Base-by-base conservation (phyloP, 116 monocot species). In the Zostera marina region DNA sequence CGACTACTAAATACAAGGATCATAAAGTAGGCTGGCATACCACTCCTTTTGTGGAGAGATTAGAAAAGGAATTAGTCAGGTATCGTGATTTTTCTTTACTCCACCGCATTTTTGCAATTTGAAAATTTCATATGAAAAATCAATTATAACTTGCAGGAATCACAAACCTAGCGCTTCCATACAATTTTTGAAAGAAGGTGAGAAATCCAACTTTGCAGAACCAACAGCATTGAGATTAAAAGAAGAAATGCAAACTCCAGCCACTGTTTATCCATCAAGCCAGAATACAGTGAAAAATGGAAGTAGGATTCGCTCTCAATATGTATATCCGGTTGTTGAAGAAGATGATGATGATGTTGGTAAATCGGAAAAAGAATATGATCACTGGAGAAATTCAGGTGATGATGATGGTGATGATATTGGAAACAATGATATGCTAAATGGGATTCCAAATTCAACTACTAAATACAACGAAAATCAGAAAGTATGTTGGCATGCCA, bases 381-480 rank as follows among this genome's bases (percentile, higher is more conserved):
- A 24, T 16, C 54, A n/a, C n/a, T n/a, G 58, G 7, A 68, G 64
- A 47, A 75, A 45, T 48, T 42, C 61, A 46, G 26, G 63, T 41
- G 57, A 11, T 25, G 73, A 81, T 22, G 62, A n/a, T n/a, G n/a
- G n/a, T n/a, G n/a, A n/a, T n/a, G n/a, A n/a, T 22, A 62, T 66
- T 8, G 73, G 66, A 47, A 76, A 73, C 26, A 65, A 76, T 52
- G 72, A 67, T 55, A 41, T 64, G 62, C 68, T 84, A 61, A 83
- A 84, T 73, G 81, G 92, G 21, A 87, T 92, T 74, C 92, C 92
- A 52, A 92, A 92, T 64, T 74, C 92, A 44, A 92, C 80, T 15
- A 74, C 62, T 51, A 92, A 87, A 59, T 92, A 92, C 51, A 83
- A 77, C 81, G 84, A n/a, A n/a, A n/a, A 84, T 60, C 79, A 84